Base-by-base conservation (phyloP, 2,329 filamentous ascomycete species). In the Aspergillus sp. region DNA sequence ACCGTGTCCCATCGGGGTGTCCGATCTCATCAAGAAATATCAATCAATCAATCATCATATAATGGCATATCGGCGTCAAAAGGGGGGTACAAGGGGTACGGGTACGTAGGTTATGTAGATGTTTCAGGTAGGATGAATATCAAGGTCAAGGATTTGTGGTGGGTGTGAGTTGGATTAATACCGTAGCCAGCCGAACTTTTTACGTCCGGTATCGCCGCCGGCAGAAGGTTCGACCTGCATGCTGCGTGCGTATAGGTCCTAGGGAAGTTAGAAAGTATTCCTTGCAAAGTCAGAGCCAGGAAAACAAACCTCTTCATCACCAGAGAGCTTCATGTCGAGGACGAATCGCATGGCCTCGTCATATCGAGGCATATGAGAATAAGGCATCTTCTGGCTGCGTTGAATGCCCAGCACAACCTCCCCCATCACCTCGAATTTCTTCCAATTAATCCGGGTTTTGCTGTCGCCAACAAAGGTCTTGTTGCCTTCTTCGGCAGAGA, bases 381-480 rank as follows among this genome's bases (percentile, higher is more conserved):
- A 96, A 5, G 89, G 83, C 39, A 82, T 82, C 42, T 87, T 86
- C 67, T 97, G 90, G 58, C 91, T 95, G 68, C 85, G 86, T 78
- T 96, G 94, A 43, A 98, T 83, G 2, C 88, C 86, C 47, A 96
- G 75, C 42, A 97, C 78, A 5, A 96, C 87, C 56, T 97, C 91
- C 6, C 90, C 90, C 68, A 97, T 83, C 29, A 98, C 85, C 66
- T 97, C 91, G 58, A 97, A 98, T 64, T 98, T 98, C 68, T 86
- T 90, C 93, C 93, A 98, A 64, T 97, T 97, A 62, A 98, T 88
- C 40, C 88, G 77, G 50, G 88, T 81, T 51, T 76, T 81, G 47
- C 81, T 77, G 2, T 79, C 76, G 6, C 86, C 88, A 2, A 97
- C 74, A 63, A 95, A 91, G 0, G 93, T 97, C 58, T 81, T 82